Percentiles rank a stretch among this genome's conserved stretches.
Evolutionary conservation across 2,329 filamentous ascomycete genomes (phyloP).

Genomic region (Lecanicillium sp.): DNA sequence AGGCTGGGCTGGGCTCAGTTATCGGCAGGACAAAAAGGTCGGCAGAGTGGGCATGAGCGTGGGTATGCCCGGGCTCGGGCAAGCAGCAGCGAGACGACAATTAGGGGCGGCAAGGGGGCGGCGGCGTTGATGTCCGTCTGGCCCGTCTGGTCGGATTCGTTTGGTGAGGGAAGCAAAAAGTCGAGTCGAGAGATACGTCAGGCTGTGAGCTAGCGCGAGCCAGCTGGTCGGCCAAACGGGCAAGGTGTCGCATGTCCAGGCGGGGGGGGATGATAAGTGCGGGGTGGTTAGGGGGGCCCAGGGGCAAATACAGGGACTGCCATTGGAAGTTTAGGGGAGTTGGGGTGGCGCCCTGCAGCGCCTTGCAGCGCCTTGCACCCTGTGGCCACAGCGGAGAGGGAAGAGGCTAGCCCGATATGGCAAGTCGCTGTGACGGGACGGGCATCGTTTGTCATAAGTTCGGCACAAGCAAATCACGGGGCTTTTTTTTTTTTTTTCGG

Average conservation of each 20-base stretch:
- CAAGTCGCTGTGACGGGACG: not conserved
- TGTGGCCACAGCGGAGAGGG: not conserved
- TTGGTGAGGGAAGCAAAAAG: not conserved
- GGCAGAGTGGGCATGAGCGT: too few relatives aligned
- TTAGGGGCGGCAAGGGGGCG: too few relatives aligned
- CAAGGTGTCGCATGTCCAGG: constrained; percentile 1
- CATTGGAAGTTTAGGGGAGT: not conserved
- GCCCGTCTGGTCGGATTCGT: too few relatives aligned
- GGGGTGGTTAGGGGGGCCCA: too few relatives aligned
- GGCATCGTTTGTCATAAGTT: not conserved
- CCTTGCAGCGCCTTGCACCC: too few relatives aligned
- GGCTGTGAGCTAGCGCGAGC: not conserved
- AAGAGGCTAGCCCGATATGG: not conserved
- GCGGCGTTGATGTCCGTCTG: too few relatives aligned
- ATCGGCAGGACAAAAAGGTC: not conserved
- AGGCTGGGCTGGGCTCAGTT: not conserved
- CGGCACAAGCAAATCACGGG: not conserved
- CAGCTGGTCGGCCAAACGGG: not conserved
- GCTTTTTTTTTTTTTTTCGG: not conserved
- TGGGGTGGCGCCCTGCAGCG: too few relatives aligned
- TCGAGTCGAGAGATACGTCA: not conserved
- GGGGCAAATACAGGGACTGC: not conserved
- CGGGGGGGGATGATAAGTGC: too few relatives aligned
- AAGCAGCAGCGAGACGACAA: too few relatives aligned
- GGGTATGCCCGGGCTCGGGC: too few relatives aligned